A percentile compares a stretch with the other conserved stretches of the same genome.
These are phyloP conservation scores for Phytophthora idaei DNA, from an alignment of 352 stramenopile genomes.

Conservation along the genomic window DNA sequence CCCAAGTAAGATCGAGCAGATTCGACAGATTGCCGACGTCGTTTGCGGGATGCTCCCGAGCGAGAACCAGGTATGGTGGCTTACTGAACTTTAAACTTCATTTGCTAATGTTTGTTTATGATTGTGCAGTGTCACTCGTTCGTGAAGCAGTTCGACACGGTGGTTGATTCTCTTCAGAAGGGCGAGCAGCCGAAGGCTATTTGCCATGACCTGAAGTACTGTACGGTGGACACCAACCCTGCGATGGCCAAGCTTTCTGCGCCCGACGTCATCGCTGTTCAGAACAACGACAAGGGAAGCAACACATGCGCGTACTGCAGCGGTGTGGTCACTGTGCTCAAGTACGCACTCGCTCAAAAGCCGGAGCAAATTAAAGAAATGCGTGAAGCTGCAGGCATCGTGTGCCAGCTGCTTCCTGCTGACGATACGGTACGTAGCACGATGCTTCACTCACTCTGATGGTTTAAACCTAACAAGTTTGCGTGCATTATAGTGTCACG, in stretches of 20 bases:
- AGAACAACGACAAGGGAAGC: conserved; percentile 21
- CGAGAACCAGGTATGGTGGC: conserved; percentile 57
- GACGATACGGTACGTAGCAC: conserved; percentile 57
- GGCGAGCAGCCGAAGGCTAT: conserved; percentile 63
- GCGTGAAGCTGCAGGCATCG: conserved; percentile 62
- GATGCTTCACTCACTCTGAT: neutral
- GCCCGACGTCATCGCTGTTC: conserved; percentile 17
- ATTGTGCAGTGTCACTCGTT: conserved; percentile 62
- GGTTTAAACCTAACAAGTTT: conserved; percentile 3
- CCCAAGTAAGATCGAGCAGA: conserved; percentile 54
- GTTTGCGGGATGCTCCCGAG: conserved; percentile 63
- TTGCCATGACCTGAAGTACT: conserved; percentile 74
- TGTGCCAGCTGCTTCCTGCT: conserved; percentile 66
- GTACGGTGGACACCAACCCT: conserved; percentile 27
- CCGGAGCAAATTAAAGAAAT: conserved; percentile 68
- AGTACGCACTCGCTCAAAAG: conserved; percentile 59
- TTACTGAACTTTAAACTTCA: neutral
- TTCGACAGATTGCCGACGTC: conserved; percentile 66
- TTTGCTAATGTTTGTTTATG: conserved; percentile 10
- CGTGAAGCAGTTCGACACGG: conserved; percentile 60
- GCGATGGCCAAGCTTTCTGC: conserved; percentile 24
- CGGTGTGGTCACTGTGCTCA: conserved; percentile 64
- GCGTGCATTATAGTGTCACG: conserved; percentile 50
- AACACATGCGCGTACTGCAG: conserved; percentile 70
- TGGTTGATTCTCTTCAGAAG: conserved; percentile 72